These are phyloP conservation scores for Carex cristatella DNA, from an alignment of 176 grass and related monocot genomes.

Conservation along the genomic window DNA sequence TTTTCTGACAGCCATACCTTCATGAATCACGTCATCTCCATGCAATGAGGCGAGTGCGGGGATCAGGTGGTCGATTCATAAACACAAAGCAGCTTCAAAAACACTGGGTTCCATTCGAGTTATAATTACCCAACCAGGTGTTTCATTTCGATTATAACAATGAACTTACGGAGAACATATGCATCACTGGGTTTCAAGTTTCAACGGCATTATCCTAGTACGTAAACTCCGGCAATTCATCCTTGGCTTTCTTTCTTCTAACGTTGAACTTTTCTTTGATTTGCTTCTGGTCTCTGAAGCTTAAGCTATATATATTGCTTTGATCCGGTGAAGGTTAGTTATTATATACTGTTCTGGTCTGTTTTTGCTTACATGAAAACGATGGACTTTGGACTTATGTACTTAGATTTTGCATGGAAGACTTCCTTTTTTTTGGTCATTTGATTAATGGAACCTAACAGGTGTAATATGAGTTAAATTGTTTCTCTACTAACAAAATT, in stretches of 20 bases:
- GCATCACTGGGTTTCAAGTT: not conserved
- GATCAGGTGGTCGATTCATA: constrained; percentile 29
- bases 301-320: not conserved
- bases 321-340: not conserved
- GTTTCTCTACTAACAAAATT: not conserved
- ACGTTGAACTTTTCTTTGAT: not conserved
- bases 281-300: not conserved
- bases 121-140: too few species aligned
- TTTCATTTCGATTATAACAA: constrained; percentile 1
- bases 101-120: not conserved
- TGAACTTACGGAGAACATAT: not conserved
- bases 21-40: constrained; percentile 32
- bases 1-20: constrained; percentile 25
- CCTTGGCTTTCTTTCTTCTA: constrained; percentile 73
- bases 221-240: constrained; percentile 69
- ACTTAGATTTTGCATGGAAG: not conserved
- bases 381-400: not conserved
- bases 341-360: not conserved
- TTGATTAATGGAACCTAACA: not conserved
- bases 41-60: constrained; percentile 30
- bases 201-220: not conserved
- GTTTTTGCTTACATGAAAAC: not conserved
- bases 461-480: not conserved
- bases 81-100: constrained; percentile 20
- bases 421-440: not conserved